Evolutionary conservation across 768 basidiomycete genomes (phyloP).

Genomic region (Piloderma croceum): DNA sequence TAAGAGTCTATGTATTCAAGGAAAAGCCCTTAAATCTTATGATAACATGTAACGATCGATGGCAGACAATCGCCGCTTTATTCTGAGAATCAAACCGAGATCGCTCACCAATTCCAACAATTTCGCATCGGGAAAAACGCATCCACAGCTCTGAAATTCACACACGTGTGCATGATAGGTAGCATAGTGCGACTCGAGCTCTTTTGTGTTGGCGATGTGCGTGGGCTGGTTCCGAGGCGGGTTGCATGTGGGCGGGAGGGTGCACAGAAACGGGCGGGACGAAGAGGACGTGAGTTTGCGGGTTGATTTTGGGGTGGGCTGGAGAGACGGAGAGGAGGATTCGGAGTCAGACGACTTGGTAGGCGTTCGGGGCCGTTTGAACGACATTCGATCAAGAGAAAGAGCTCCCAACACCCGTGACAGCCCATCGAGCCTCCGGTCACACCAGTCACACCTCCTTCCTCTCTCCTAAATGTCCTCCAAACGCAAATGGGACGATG

Average conservation of each 20-base stretch:
- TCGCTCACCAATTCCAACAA: slow-evolving; percentile 71
- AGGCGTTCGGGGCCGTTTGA: slow-evolving; percentile 29
- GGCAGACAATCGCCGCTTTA: neutral
- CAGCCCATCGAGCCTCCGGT: neutral
- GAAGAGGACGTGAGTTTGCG: slow-evolving; percentile 20
- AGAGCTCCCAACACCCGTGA: too few relatives aligned
- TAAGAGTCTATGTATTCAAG: too few relatives aligned
- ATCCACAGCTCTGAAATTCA: slow-evolving; percentile 59
- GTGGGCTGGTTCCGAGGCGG: slow-evolving; percentile 55
- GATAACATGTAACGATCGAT: too few relatives aligned
- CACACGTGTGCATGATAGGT: slow-evolving; percentile 83
- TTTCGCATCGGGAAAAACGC: slow-evolving; percentile 81
- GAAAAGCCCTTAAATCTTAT: too few relatives aligned
- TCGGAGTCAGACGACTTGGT: slow-evolving; percentile 20
- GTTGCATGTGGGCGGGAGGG: slow-evolving; percentile 80
- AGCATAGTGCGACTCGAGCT: slow-evolving; percentile 80
- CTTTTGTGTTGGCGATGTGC: slow-evolving; percentile 55
- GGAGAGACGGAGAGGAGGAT: slow-evolving; percentile 29
- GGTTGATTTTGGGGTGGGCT: slow-evolving; percentile 30
- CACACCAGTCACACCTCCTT: neutral
- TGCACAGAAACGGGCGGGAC: slow-evolving; percentile 49
- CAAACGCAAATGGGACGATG: slow-evolving; percentile 75
- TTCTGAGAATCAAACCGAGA: neutral
- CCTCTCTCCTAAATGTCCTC: slow-evolving; percentile 43
- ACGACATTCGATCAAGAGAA: too few relatives aligned